Conservation (phyloP, 176 grass and related monocot genomes). For the Ananas comosus region DNA sequence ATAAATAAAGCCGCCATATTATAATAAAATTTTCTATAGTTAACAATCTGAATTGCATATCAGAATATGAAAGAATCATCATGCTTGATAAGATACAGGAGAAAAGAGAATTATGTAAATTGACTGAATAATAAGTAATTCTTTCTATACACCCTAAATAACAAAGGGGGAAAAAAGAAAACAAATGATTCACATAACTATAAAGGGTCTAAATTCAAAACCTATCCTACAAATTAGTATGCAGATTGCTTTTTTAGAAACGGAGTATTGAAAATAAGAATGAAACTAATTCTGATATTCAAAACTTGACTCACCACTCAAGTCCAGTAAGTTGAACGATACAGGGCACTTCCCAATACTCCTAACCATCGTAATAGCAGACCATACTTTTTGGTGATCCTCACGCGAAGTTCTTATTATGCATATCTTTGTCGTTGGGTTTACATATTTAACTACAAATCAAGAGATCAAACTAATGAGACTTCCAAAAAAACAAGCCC, state of each 20-base stretch:
- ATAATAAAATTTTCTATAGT: too few species aligned
- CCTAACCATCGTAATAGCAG: conserved; percentile 54
- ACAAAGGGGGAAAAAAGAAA: neutral
- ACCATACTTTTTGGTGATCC: conserved; percentile 62
- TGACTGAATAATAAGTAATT: too few species aligned
- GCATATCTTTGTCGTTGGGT: conserved; percentile 60
- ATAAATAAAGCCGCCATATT: too few species aligned
- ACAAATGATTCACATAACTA: neutral
- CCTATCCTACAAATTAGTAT: neutral
- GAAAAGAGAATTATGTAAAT: too few species aligned
- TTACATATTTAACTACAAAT: conserved; percentile 73
- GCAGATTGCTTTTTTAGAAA: too few species aligned
- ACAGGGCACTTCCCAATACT: conserved; percentile 49
- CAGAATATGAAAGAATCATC: too few species aligned
- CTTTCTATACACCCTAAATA: too few species aligned
- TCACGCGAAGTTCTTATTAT: conserved; percentile 52
- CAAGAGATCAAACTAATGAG: conserved; percentile 7
- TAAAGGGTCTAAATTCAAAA: neutral
- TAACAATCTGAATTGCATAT: too few species aligned
- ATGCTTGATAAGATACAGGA: too few species aligned
- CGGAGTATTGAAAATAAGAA: too few species aligned
- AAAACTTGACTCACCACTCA: conserved; percentile 48
- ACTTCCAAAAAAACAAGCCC: neutral
- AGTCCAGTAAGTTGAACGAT: conserved; percentile 60
- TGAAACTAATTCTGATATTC: neutral